phyloP scores from a whole-genome alignment of 148 eudicot genomes.

The Amaranthus hypochondriacus region DNA sequence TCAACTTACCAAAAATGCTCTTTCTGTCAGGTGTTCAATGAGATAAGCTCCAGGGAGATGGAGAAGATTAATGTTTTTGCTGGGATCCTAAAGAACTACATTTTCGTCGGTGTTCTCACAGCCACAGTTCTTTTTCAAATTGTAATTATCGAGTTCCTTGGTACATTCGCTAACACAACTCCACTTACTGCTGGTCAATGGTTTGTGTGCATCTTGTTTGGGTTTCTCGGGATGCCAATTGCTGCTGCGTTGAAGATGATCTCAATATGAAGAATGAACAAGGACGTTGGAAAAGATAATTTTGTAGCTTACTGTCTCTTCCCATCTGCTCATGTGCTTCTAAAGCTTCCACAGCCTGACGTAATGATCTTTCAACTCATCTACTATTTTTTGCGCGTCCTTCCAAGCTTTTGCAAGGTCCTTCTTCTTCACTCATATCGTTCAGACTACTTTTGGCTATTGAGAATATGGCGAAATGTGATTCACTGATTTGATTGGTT shows the following conservation, averaged over 20 bases:
- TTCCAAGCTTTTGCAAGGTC: background rate
- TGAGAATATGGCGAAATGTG: background rate
- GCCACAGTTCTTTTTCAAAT: slow-evolving; percentile 63
- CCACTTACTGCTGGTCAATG: slow-evolving; percentile 62
- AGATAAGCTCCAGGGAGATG: slow-evolving; percentile 86
- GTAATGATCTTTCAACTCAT: slow-evolving; percentile 13
- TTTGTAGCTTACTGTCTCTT: background rate
- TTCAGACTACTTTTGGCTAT: background rate
- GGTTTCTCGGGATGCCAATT: slow-evolving; percentile 84
- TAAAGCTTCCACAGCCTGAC: slow-evolving; percentile 5
- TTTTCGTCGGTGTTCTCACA: slow-evolving; percentile 54
- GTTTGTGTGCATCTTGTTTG: slow-evolving; percentile 48
- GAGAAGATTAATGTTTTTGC: slow-evolving; percentile 74
- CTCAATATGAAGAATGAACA: slow-evolving; percentile 31
- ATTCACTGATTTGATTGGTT: background rate
- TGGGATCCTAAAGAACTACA: slow-evolving; percentile 69
- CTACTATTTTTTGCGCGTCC: background rate
- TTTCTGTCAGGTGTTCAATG: slow-evolving; percentile 65
- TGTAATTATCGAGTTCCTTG: slow-evolving; percentile 63
- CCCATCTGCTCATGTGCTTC: background rate
- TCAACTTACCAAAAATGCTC: slow-evolving; percentile 3
- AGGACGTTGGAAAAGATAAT: slow-evolving; percentile 10
- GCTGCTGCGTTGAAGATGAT: slow-evolving; percentile 75
- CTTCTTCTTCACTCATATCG: background rate
- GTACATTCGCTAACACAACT: slow-evolving; percentile 65